Evolutionary conservation across 1,284 basidiomycete species (phyloP).

Genomic region (Cutaneotrichosporon mucoides): DNA sequence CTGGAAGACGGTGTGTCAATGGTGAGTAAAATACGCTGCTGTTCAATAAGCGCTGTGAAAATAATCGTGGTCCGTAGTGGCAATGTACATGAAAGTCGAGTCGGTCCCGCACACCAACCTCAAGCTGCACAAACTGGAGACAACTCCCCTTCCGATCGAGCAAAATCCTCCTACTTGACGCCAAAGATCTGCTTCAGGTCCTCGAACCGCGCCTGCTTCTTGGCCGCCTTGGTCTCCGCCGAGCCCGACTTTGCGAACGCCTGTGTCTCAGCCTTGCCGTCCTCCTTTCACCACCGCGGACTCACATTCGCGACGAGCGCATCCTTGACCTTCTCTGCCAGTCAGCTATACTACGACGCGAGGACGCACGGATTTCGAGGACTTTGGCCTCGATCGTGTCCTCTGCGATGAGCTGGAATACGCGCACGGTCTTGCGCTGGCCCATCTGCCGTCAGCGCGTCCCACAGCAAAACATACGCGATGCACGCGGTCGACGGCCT

Average conservation of each 20-base stretch:
- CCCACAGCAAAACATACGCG: slow-evolving; percentile 48
- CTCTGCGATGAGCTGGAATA: slow-evolving; percentile 82
- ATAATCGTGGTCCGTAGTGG: no score
- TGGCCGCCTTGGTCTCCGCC: slow-evolving; percentile 27
- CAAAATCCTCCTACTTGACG: slow-evolving; percentile 13
- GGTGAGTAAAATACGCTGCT: no score
- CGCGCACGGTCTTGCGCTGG: slow-evolving; percentile 72
- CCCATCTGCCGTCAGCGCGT: slow-evolving; percentile 55
- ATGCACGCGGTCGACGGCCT: slow-evolving; percentile 71
- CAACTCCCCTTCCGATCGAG: no score
- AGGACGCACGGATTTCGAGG: slow-evolving; percentile 73
- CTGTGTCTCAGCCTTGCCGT: slow-evolving; percentile 13
- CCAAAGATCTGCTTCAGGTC: slow-evolving; percentile 45
- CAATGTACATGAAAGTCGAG: no score
- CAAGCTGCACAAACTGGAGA: no score
- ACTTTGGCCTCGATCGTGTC: slow-evolving; percentile 82
- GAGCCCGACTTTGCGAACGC: slow-evolving; percentile 43
- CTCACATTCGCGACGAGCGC: slow-evolving; percentile 37
- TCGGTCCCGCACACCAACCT: no score
- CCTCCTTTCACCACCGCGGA: not conserved
- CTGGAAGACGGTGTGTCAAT: no score
- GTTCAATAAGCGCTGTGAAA: no score
- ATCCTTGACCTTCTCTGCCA: slow-evolving; percentile 42
- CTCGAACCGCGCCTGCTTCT: slow-evolving; percentile 42
- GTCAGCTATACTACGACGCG: not conserved